Evolutionary conservation across 768 basidiomycete genomes (phyloP), one percentile per base, ranked within the genome.

Genomic region (Termitomyces sp.): DNA sequence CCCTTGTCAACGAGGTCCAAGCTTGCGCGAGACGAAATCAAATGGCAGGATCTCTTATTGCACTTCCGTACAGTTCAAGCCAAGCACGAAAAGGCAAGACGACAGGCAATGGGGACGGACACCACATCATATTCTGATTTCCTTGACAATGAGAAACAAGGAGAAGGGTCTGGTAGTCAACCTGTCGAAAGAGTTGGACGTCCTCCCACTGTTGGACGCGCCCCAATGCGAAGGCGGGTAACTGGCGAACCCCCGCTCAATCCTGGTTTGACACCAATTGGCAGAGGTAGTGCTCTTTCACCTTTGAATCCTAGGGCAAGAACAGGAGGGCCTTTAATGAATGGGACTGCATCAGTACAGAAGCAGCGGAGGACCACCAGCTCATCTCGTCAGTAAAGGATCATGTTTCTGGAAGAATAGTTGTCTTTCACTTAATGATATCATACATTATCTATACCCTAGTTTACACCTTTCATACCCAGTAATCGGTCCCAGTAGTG

Each of bases 1-100:
- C 56, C 74, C 57, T 67, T 75, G 47, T 68, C 86, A 2, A 77
- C 85, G 20, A 84, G 93, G 24, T 89, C 93, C 4, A 96, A 96
- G 70, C 77, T 84, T 32, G 79, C 81, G 3, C 83, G 91, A 26
- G 94, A 92, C 43, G 94, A 97, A 53, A 97, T 99, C 69, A 98
- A 97, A 69, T 99, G 97, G 97, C 87, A 88, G 67, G 97, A 98
- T 60, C 81, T 99, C 0, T 82, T 98, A 10, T 80, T 82, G 4
- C 97, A 99, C 71, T 99, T 99, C 78, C 87, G 95, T 18, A 76
- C 83, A 0, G 86, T 97, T 1, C 97, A 99, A 72, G 79, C 82
- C 34, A 89, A 87, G 64, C 95, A 98, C 68, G 95, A 98, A 75
- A 95, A 95, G 68, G 85, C 94, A 4, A 84, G 95, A 30, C 79